Conservation (phyloP, 2,329 filamentous ascomycete genomes). For the Paecilomyces formosus region DNA sequence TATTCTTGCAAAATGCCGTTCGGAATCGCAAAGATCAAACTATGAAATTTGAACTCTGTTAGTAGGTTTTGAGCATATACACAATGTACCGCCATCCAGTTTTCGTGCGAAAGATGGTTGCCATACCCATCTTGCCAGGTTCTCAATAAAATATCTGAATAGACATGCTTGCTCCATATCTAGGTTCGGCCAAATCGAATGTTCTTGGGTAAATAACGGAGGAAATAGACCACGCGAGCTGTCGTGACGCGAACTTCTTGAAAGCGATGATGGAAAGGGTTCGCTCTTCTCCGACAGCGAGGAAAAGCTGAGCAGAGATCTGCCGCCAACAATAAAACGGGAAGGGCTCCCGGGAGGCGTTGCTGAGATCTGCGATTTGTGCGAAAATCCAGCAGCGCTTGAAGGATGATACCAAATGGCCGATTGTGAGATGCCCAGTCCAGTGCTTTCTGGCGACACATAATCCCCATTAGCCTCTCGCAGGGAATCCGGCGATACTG, state of each 20-base stretch:
- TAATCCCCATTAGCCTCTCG: neutral
- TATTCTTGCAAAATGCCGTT: slow-evolving; percentile 27
- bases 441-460: neutral
- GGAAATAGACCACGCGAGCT: neutral
- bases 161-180: slow-evolving; percentile 9
- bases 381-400: neutral
- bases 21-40: slow-evolving; percentile 31
- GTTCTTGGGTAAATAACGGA: neutral
- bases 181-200: neutral
- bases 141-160: slow-evolving; percentile 11
- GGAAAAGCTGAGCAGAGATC: neutral
- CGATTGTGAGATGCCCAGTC: neutral
- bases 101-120: neutral
- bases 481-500: neutral
- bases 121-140: slow-evolving; percentile 10
- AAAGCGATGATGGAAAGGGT: neutral
- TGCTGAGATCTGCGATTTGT: neutral
- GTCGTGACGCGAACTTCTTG: neutral
- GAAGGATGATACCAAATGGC: neutral
- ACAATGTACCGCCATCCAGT: neutral
- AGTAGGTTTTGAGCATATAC: neutral
- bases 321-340: neutral
- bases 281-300: neutral
- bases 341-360: neutral
- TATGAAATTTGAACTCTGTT: neutral